Evolutionary conservation across 768 basidiomycete genomes (phyloP).

Genomic region (Collybia nuda): DNA sequence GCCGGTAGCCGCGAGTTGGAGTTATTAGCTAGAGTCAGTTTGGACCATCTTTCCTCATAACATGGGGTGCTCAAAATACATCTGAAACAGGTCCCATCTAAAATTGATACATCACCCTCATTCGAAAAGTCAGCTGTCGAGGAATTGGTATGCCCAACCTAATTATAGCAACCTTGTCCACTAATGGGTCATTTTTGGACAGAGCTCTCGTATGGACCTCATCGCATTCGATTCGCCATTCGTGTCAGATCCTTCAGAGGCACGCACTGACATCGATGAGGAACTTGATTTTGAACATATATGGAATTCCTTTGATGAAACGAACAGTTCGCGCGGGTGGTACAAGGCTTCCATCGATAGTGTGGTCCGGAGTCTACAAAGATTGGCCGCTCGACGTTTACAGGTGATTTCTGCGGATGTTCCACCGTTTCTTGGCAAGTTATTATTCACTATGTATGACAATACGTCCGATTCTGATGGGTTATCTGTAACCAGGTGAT

Average conservation of each 20-base stretch:
- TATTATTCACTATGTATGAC: background rate
- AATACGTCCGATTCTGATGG: slow-evolving; percentile 8
- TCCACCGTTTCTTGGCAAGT: slow-evolving; percentile 60
- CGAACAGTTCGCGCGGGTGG: slow-evolving; percentile 62
- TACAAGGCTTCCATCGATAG: slow-evolving; percentile 55
- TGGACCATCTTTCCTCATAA: background rate
- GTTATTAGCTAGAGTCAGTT: slow-evolving; percentile 18
- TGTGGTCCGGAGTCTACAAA: slow-evolving; percentile 54
- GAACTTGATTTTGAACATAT: slow-evolving; percentile 47
- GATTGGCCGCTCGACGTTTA: slow-evolving; percentile 38
- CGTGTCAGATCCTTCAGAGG: slow-evolving; percentile 41
- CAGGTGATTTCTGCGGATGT: slow-evolving; percentile 53
- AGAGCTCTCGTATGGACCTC: slow-evolving; percentile 50
- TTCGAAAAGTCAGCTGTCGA: slow-evolving; percentile 7
- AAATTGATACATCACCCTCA: background rate
- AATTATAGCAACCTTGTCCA: background rate
- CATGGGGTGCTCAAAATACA: background rate
- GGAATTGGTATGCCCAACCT: slow-evolving; percentile 15
- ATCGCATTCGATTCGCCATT: slow-evolving; percentile 78
- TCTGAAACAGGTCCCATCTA: background rate
- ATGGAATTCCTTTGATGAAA: slow-evolving; percentile 55
- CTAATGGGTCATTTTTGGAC: slow-evolving; percentile 2
- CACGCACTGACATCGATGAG: slow-evolving; percentile 6
- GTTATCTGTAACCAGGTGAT: slow-evolving; percentile 46
- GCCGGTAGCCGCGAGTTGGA: slow-evolving; percentile 31